Percentiles rank a stretch among this genome's conserved stretches.
Conservation (phyloP, 1,139 yeast species). For the Spathaspora sp. region DNA sequence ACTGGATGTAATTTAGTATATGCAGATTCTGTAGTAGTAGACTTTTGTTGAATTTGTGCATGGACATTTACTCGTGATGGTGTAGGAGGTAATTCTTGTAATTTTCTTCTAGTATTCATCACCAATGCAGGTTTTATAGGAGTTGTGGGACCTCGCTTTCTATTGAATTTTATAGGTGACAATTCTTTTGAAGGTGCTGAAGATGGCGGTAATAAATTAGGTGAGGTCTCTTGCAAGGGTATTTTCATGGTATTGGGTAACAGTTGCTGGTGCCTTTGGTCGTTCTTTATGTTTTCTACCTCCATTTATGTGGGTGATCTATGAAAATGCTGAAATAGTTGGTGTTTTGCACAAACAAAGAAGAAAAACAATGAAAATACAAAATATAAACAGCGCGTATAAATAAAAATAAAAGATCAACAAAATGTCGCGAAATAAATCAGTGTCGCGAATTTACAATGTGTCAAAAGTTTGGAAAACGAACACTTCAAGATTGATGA, state of each 20-base stretch:
- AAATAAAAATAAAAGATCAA: not conserved
- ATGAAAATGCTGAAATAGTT: slow-evolving; percentile 3
- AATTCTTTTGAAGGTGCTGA: not conserved
- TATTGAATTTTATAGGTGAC: slow-evolving; percentile 3
- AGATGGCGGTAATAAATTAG: slow-evolving; percentile 4
- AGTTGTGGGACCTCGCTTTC: slow-evolving; percentile 22
- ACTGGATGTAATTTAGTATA: slow-evolving; percentile 1
- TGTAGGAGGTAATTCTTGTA: slow-evolving; percentile 2
- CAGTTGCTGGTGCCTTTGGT: slow-evolving; percentile 3
- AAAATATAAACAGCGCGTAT: not conserved
- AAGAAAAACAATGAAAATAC: not conserved
- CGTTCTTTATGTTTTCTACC: slow-evolving; percentile 10
- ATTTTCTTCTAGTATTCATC: not conserved
- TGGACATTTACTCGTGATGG: not conserved
- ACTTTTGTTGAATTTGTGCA: slow-evolving; percentile 1
- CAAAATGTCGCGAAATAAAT: not conserved
- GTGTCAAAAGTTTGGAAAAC: no score
- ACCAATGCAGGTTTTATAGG: slow-evolving; percentile 13
- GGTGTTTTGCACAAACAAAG: not conserved
- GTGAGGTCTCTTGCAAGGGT: slow-evolving; percentile 11
- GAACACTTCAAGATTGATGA: no score
- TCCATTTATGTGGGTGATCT: not conserved
- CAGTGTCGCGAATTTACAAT: not conserved
- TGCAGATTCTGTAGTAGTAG: not conserved
- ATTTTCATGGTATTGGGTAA: not conserved